Base-by-base conservation (phyloP, 1,284 basidiomycete species). In the Leccinum huronense region DNA sequence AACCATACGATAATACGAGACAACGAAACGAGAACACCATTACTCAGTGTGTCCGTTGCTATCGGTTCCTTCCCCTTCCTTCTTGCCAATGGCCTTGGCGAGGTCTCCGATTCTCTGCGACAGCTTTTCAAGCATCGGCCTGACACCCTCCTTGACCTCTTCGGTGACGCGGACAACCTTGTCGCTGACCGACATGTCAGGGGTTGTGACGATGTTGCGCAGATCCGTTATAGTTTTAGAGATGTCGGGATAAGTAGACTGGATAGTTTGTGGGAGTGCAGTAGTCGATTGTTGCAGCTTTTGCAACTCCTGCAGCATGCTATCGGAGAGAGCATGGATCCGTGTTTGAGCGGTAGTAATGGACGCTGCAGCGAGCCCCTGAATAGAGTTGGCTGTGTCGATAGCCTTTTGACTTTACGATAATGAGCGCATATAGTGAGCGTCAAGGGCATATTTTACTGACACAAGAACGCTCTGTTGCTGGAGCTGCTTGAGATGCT, bases 401-500 rank as follows among this genome's bases (percentile, higher is more conserved):
- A 84, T 83, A 3, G 89, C 89, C 63, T 83, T 84, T 80, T 91
- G 87, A 59, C 87, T 90, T 65, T 5, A 65, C 16, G 51, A 4
- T 3, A 48, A 64, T 62, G 65, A 66, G 60, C 60, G 67, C 51
- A 63, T 65, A 59, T 59, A 64, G 38, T 4, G 19, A 57, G 40
- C 48, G 8, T 6, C 42, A 60, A 45, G 54, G 42, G 36, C 8
- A 48, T 8, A n/a, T 59, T 51, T 34, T 13, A 78, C 86, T 61
- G 76, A 90, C 85, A 90, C 82, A 57, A 91, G 76, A 57, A 76
- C 80, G 66, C 78, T 88, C 68, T 92, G 90, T n/a, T 80, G 78
- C 71, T 87, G 87, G 56, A 91, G 77, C 66, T 89, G 84, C 68
- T 85, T 88, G 72, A 91, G 75, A 71, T 91, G 90, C 66, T 90